Percentiles rank a stretch among this genome's conserved stretches.
Conservation (phyloP, 371 early-diverging fungal species). For the Apophysomyces variabilis region DNA sequence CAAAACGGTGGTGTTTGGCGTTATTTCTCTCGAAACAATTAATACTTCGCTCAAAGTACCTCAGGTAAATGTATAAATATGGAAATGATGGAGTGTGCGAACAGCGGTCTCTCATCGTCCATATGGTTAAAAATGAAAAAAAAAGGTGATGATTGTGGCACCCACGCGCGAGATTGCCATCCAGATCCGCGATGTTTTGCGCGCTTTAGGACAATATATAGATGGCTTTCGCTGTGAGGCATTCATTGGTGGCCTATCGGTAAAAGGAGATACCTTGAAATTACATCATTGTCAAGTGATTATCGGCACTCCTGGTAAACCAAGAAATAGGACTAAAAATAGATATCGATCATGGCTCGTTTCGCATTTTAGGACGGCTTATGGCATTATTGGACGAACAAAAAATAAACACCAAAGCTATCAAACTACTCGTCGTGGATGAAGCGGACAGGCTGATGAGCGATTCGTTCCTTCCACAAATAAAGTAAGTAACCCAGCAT, state of each 20-base stretch:
- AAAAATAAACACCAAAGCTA: conserved; percentile 59
- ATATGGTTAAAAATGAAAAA: no score
- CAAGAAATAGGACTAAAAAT: not conserved
- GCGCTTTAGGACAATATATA: conserved; percentile 53
- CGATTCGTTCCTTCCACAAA: conserved; percentile 46
- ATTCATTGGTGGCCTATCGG: conserved; percentile 87
- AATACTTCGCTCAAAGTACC: conserved; percentile 38
- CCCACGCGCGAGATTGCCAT: conserved; percentile 94
- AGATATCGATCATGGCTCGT: no score
- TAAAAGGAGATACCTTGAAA: conserved; percentile 70
- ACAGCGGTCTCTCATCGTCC: no score
- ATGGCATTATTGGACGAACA: conserved; percentile 77
- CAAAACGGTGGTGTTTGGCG: conserved; percentile 96
- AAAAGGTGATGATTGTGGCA: conserved; percentile 83
- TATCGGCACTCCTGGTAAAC: conserved; percentile 88
- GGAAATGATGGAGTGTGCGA: not conserved
- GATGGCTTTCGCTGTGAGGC: conserved; percentile 68
- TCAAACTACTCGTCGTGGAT: conserved; percentile 90
- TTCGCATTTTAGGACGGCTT: conserved; percentile 70
- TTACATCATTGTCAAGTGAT: conserved; percentile 76
- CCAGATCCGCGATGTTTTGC: conserved; percentile 85
- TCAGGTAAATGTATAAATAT: conserved; percentile 28
- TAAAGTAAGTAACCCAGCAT: conserved; percentile 20
- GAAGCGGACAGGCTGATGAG: conserved; percentile 95
- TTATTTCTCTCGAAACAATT: conserved; percentile 82